These are phyloP conservation scores for Aureobasidium leucospermi DNA, from an alignment of 2,329 filamentous ascomycete genomes.

Conservation along the genomic window DNA sequence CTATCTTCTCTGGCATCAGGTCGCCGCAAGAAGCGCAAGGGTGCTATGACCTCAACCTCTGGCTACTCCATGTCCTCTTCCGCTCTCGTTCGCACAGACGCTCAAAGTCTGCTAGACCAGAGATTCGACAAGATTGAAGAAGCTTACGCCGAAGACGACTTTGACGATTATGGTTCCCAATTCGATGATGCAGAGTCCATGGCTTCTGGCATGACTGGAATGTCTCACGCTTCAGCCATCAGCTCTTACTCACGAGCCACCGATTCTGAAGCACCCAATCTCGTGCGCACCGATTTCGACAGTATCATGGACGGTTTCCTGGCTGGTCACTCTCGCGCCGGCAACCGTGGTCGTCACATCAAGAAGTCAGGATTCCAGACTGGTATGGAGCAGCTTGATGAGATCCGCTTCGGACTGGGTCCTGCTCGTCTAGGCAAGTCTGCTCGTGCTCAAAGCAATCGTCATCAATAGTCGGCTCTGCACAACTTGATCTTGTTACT, in stretches of 20 bases:
- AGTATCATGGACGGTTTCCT: conserved; percentile 90
- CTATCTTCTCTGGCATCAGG: conserved; percentile 68
- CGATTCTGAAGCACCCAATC: conserved; percentile 36
- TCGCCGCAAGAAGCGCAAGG: conserved; percentile 88
- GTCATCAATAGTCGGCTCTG: background rate
- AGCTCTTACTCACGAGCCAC: conserved; percentile 27
- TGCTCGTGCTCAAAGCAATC: background rate
- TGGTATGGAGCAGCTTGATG: conserved; percentile 83
- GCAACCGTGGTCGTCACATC: conserved; percentile 55
- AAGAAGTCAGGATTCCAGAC: conserved; percentile 76
- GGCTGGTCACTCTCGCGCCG: conserved; percentile 57
- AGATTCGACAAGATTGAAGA: conserved; percentile 88
- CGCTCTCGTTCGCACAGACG: conserved; percentile 78
- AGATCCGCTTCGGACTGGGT: conserved; percentile 73
- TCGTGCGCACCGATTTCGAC: conserved; percentile 73
- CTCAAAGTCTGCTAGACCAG: conserved; percentile 74
- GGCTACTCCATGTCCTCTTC: conserved; percentile 90
- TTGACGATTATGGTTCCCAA: conserved; percentile 27
- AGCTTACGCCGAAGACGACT: conserved; percentile 55
- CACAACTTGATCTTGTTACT: background rate
- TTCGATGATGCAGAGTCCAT: conserved; percentile 37
- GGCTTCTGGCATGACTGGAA: conserved; percentile 36
- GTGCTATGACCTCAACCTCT: conserved; percentile 79
- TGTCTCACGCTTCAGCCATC: conserved; percentile 26
- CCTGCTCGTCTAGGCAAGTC: conserved; percentile 54